Evolutionary conservation across 78 protist genomes (phyloP).

Genomic region (Dictyostelium brefeldianum): DNA sequence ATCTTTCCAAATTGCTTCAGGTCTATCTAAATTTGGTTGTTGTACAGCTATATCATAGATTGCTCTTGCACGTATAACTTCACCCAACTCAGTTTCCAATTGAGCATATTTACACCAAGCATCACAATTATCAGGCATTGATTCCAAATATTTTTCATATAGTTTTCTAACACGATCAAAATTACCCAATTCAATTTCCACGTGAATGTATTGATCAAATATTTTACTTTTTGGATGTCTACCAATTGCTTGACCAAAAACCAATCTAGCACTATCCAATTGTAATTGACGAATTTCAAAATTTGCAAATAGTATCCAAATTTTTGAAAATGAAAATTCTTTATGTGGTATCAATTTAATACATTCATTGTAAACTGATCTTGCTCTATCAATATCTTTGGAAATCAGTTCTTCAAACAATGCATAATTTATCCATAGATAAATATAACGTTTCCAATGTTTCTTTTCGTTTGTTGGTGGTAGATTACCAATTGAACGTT

Average conservation of each 20-base stretch:
- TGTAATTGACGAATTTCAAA: constrained; percentile 95
- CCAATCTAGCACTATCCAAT: constrained; percentile 60
- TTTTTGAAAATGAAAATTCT: constrained; percentile 95
- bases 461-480: constrained; percentile 96
- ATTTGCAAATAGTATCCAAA: constrained; percentile 95
- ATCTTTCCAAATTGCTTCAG: constrained; percentile 96
- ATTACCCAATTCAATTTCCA: constrained; percentile 94
- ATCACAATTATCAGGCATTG: constrained; percentile 81
- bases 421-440: constrained; percentile 98
- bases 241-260: constrained; percentile 90
- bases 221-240: constrained; percentile 85
- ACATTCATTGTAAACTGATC: constrained; percentile 89
- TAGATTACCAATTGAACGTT: constrained; percentile 96
- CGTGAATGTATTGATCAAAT: constrained; percentile 86
- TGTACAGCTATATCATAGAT: constrained; percentile 93
- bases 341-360: constrained; percentile 94
- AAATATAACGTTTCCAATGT: constrained; percentile 97
- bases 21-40: constrained; percentile 95
- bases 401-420: constrained; percentile 94
- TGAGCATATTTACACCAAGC: constrained; percentile 96
- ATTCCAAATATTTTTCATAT: constrained; percentile 92
- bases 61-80: constrained; percentile 88
- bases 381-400: constrained; percentile 91
- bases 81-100: constrained; percentile 92
- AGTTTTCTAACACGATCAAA: constrained; percentile 91